A percentile compares a stretch with the other conserved stretches of the same genome.
phyloP scores from a whole-genome alignment of 2,329 filamentous ascomycete species.

The Metarhizium brunneum region DNA sequence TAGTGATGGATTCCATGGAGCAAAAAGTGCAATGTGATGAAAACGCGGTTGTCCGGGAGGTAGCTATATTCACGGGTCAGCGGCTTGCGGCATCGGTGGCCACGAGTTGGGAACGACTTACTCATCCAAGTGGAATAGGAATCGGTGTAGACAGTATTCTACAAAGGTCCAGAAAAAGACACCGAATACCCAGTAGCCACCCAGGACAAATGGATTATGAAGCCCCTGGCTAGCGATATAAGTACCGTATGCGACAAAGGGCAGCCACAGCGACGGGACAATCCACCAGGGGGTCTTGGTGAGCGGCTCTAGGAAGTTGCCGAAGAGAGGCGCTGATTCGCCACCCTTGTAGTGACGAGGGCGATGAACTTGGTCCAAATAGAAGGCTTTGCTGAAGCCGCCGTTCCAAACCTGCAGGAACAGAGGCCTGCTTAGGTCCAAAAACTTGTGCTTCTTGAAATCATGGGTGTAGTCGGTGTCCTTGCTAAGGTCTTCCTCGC shows the following conservation, averaged over 20 bases:
- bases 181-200: conserved; percentile 59
- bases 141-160: conserved; percentile 83
- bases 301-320: conserved; percentile 97
- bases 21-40: conserved; percentile 79
- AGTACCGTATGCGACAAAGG: conserved; percentile 66
- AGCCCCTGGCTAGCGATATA: conserved; percentile 56
- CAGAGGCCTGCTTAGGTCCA: conserved; percentile 78
- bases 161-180: conserved; percentile 78
- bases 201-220: conserved; percentile 33
- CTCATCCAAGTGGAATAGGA: conserved; percentile 88
- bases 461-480: conserved; percentile 72
- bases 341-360: conserved; percentile 94
- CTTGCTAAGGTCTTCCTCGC: conserved; percentile 73
- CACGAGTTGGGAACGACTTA: conserved; percentile 36
- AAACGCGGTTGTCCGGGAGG: conserved; percentile 85
- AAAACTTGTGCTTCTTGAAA: conserved; percentile 86
- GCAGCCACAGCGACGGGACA: conserved; percentile 76
- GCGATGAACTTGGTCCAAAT: conserved; percentile 90
- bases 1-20: conserved; percentile 98
- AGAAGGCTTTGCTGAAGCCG: conserved; percentile 90
- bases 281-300: conserved; percentile 93
- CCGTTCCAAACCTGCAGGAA: conserved; percentile 82
- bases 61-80: conserved; percentile 44
- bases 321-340: conserved; percentile 85
- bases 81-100: not conserved